A percentile compares a stretch with the other conserved stretches of the same genome.
Conservation (phyloP, 176 grass and related monocot genomes). For the Cenchrus fungigraminus region DNA sequence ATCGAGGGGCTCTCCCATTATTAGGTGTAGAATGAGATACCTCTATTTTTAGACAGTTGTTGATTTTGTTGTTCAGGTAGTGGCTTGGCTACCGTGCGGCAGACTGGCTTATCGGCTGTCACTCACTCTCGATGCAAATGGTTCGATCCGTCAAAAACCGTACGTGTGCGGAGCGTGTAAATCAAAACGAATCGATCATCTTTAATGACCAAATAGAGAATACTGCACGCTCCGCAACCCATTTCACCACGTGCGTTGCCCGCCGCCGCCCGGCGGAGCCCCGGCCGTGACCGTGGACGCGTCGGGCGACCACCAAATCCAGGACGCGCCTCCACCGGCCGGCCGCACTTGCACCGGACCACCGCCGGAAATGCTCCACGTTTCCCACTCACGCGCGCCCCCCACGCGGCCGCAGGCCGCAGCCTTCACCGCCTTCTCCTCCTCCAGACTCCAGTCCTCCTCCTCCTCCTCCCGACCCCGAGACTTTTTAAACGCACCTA, state of each 20-base stretch:
- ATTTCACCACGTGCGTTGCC: constrained; percentile 11
- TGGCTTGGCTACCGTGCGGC: too few species aligned
- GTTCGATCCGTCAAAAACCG: background rate
- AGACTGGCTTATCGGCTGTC: background rate
- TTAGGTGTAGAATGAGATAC: too few species aligned
- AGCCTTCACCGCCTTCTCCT: background rate
- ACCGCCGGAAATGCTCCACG: background rate
- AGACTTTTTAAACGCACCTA: background rate
- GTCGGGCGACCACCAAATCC: background rate
- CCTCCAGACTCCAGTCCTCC: too few species aligned
- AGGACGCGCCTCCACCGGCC: constrained; percentile 18
- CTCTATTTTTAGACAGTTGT: too few species aligned
- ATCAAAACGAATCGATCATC: background rate
- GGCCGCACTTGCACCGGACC: background rate
- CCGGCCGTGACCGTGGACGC: background rate
- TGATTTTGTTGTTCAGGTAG: too few species aligned
- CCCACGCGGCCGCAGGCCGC: too few species aligned
- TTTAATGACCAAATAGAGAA: background rate
- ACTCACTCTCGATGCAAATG: background rate
- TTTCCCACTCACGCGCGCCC: constrained; percentile 7
- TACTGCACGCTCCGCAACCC: background rate
- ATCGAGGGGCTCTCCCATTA: too few species aligned
- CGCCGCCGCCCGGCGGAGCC: too few species aligned
- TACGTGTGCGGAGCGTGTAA: background rate
- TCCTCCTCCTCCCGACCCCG: too few species aligned